Base-by-base conservation (phyloP, 306 rosid genomes). In the Leucaena leucocephala region DNA sequence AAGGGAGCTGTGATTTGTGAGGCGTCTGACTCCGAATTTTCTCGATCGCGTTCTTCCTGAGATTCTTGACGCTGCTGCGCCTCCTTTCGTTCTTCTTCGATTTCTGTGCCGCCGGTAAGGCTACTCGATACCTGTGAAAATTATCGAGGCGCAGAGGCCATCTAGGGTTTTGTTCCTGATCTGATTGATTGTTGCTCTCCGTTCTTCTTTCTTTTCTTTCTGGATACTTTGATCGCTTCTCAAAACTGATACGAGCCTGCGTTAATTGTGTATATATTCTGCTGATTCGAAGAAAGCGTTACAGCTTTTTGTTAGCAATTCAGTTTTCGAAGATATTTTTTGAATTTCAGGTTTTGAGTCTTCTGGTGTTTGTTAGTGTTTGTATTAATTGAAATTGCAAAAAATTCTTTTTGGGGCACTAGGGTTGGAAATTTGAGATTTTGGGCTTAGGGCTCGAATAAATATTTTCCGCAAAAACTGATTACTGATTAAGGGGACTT, bases 81-180 rank as follows among this genome's bases (percentile, higher is more conserved):
- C 13, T 49, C 21, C 48, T 48, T 59, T 55, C 68, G 0, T 11
- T 69, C 59, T 66, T 58, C 69, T 39, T 72, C 75, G 54, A 6
- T 86, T 69, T 71, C 12, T 43, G 15, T 66, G 58, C 76, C 55
- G 78, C 88, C 84, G 97, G 95, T 90, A 90, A 92, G 97, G 88
- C 93, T 74, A 78, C 85, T 80, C 80, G 88, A 61, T 75, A 72
- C 88, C 91, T 90, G 85, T 87, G 94, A 87, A 70, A 61, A 13
- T 68, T 83, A 40, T 50, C 81, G 68, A 57, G 83, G 46, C 69
- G 90, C 81, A 21, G 66, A 82, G 81, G 72, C 79, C 75, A 8
- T 84, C 86, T 87, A 78, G 91, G 89, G 89, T 87, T 87, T 82
- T 78, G 62, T 40, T 70, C 68, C 52, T 70, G 74, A 22, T 68